These are phyloP conservation scores for Fraxinus velutina DNA, from an alignment of 305 asterid species.

Conservation along the genomic window DNA sequence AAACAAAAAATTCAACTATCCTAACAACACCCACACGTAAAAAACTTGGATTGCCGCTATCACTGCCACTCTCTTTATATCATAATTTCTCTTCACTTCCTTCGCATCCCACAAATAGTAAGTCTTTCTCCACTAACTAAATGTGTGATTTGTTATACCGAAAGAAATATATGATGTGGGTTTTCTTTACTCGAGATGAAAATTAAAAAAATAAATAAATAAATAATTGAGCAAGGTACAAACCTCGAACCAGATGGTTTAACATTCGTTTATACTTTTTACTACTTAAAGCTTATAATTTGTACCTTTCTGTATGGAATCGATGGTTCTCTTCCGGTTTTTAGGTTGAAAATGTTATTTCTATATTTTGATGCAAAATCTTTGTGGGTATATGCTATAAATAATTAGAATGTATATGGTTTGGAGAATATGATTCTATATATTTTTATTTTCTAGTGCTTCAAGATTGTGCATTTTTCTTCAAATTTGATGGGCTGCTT, in stretches of 20 bases:
- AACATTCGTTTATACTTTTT: conserved; percentile 3
- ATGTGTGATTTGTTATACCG: not conserved
- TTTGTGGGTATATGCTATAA: not conserved
- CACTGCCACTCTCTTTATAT: conserved; percentile 18
- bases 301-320: not conserved
- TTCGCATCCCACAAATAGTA: conserved; percentile 24
- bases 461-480: not conserved
- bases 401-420: not conserved
- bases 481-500: not conserved
- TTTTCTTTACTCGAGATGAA: not conserved
- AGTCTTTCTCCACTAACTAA: not conserved
- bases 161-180: not conserved
- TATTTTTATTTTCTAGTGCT: not conserved
- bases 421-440: conserved; percentile 3
- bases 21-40: not conserved
- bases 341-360: not conserved
- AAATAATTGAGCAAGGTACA: not conserved
- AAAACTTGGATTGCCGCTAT: conserved; percentile 15
- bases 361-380: conserved; percentile 9
- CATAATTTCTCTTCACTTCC: conserved; percentile 22
- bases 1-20: conserved; percentile 20
- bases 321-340: not conserved
- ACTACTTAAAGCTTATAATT: not conserved
- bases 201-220: not conserved
- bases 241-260: not conserved